Conservation (phyloP, 1,284 basidiomycete genomes). For the Cryptococcus neoformans region DNA sequence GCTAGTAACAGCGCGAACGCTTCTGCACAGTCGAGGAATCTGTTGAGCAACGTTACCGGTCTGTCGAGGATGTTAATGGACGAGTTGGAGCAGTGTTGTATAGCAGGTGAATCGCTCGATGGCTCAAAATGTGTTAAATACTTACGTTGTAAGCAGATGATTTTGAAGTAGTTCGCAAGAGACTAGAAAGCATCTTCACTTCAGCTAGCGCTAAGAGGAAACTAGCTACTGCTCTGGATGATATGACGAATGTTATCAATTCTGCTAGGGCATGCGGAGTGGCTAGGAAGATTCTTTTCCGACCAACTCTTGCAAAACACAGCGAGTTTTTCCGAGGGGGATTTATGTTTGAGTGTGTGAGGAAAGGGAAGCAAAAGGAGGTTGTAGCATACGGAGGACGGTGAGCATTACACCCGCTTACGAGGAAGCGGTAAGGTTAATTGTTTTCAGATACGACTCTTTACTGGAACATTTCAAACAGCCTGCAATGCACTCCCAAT, state of each 20-base stretch:
- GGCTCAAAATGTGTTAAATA: not conserved
- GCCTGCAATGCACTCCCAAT: slow-evolving; percentile 37
- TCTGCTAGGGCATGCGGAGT: slow-evolving; percentile 52
- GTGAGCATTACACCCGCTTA: slow-evolving; percentile 17
- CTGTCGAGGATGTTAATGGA: slow-evolving; percentile 33
- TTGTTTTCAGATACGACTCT: slow-evolving; percentile 51
- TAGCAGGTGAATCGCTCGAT: slow-evolving; percentile 55
- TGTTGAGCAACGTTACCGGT: slow-evolving; percentile 26
- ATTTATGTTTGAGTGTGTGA: slow-evolving; percentile 55
- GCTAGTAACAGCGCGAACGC: slow-evolving; percentile 14
- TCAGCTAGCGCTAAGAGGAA: slow-evolving; percentile 13
- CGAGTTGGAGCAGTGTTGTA: slow-evolving; percentile 60
- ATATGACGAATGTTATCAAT: slow-evolving; percentile 48
- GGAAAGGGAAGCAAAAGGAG: slow-evolving; percentile 51
- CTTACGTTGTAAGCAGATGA: slow-evolving; percentile 24
- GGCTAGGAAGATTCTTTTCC: slow-evolving; percentile 50
- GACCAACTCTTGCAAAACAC: slow-evolving; percentile 47
- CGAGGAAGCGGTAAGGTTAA: slow-evolving; percentile 9
- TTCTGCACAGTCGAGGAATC: slow-evolving; percentile 19
- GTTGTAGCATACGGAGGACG: slow-evolving; percentile 52
- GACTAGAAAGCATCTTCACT: slow-evolving; percentile 31
- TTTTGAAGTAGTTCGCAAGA: slow-evolving; percentile 25
- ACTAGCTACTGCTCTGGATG: slow-evolving; percentile 47
- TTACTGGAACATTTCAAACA: slow-evolving; percentile 53
- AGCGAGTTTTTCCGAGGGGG: slow-evolving; percentile 53